Evolutionary conservation across 2,329 filamentous ascomycete genomes (phyloP).

Genomic region (Fusarium sp.): DNA sequence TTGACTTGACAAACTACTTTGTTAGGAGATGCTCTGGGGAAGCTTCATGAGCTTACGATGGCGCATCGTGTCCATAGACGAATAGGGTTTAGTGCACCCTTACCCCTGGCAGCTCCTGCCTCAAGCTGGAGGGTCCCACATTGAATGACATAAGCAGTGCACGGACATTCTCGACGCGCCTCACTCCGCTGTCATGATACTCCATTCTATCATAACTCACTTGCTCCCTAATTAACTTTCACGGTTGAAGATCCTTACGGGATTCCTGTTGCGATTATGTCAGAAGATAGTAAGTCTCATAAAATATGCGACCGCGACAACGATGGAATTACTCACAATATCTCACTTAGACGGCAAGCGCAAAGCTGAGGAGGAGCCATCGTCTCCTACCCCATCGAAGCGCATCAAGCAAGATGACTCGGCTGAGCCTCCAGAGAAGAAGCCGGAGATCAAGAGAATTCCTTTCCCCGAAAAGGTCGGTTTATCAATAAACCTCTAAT

Average conservation of each 20-base stretch:
- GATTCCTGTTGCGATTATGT: slow-evolving; percentile 25
- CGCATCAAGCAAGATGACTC: slow-evolving; percentile 64
- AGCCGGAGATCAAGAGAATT: slow-evolving; percentile 69
- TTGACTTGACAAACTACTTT: slow-evolving; percentile 17
- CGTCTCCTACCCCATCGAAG: slow-evolving; percentile 70
- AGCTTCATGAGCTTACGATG: slow-evolving; percentile 45
- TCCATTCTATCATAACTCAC: slow-evolving; percentile 22
- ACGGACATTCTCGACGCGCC: slow-evolving; percentile 37
- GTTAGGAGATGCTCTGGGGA: slow-evolving; percentile 36
- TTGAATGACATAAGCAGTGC: slow-evolving; percentile 46
- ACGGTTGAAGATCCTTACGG: not conserved
- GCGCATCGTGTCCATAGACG: slow-evolving; percentile 48
- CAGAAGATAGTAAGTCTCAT: slow-evolving; percentile 38
- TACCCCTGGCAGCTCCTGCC: not conserved
- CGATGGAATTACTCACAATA: not conserved
- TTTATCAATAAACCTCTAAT: accelerated
- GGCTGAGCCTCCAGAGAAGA: slow-evolving; percentile 53
- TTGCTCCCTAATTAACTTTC: slow-evolving; percentile 12
- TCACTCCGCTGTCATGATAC: slow-evolving; percentile 39
- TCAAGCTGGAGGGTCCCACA: not conserved
- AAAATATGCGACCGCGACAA: not conserved
- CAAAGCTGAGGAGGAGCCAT: slow-evolving; percentile 74
- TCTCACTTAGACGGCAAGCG: slow-evolving; percentile 67
- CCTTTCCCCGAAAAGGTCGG: slow-evolving; percentile 88
- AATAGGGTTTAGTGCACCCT: slow-evolving; percentile 45